Evolutionary conservation across 2,329 filamentous ascomycete species (phyloP).

Genomic region (Ophiostoma sp.): DNA sequence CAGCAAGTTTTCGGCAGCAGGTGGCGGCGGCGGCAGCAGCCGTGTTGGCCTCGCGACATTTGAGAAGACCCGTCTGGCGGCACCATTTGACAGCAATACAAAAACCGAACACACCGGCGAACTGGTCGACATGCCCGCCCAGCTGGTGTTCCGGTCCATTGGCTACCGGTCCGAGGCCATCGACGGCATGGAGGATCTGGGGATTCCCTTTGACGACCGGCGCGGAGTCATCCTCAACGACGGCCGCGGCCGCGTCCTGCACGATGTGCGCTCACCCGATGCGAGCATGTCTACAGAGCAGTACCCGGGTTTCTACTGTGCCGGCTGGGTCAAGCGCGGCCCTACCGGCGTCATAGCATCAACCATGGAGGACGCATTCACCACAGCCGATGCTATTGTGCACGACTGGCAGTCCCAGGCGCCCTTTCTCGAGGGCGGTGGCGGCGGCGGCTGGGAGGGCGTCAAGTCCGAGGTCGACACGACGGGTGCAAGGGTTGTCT

Average conservation of each 20-base stretch:
- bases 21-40: conserved; percentile 36
- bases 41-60: conserved; percentile 64
- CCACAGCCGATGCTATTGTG: conserved; percentile 75
- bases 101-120: conserved; percentile 47
- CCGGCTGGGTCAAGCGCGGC: conserved; percentile 93
- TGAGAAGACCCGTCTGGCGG: conserved; percentile 52
- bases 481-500: conserved; percentile 53
- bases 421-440: conserved; percentile 37
- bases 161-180: conserved; percentile 83
- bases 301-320: conserved; percentile 76
- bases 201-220: conserved; percentile 69
- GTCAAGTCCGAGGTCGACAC: conserved; percentile 57
- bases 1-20: conserved; percentile 52
- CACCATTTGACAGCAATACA: conserved; percentile 50
- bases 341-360: conserved; percentile 93
- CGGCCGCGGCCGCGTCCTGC: conserved; percentile 63
- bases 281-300: conserved; percentile 39
- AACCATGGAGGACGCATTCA: conserved; percentile 92
- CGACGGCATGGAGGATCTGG: conserved; percentile 65
- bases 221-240: conserved; percentile 80
- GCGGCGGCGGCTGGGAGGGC: conserved; percentile 66
- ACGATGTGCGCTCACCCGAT: conserved; percentile 34
- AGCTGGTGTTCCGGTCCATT: conserved; percentile 84
- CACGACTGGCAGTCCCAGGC: conserved; percentile 61
- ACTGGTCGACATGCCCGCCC: conserved; percentile 53